Base-by-base conservation (phyloP, 2,329 filamentous ascomycete genomes). In the Akanthomyces uredinophilus region DNA sequence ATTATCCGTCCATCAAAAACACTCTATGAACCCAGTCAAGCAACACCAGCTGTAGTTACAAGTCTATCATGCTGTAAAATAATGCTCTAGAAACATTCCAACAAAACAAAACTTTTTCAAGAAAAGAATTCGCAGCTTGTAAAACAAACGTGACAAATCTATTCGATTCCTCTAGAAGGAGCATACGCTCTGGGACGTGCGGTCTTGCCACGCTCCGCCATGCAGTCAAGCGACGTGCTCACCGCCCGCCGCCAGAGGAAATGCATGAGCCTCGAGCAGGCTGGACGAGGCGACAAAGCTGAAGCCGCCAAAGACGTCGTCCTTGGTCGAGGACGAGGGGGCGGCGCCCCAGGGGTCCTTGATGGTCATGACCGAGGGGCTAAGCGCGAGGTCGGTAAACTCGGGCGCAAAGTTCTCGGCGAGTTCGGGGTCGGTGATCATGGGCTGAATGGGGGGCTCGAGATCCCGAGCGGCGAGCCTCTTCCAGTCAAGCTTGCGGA, bases 391-490 rank as follows among this genome's bases (percentile, higher is more conserved):
- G 61, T 90, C 87, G 0, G 94, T 99, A 73, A 99, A 99, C 72
- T 97, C 92, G n/a, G 82, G 80, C 0, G 90, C 85, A 76, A 99
- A 99, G 77, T 99, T 99, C 83, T 99, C 96, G 0, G 95, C 95
- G 51, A 97, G 81, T 73, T 96, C 93, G 0, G 95, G 95, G 70
- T 99, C 92, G 0, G 95, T 98, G 71, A 99, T 94, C 70, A 98
- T 82, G 18, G 95, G 95, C 72, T 90, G 86, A 69, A 99, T 98
- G 0, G 95, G 95, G 1, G 95, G 90, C 68, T 91, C 88, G 52
- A 96, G 68, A 75, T 97, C 91, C 41, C 94, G 85, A 32, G 85
- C 86, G 65, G 90, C 92, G 16, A 99, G 83, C 69, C 87, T 89
- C 76, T 87, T 88, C 95, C 95, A 99, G 77, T 99, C 88, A 70